Conservation (phyloP, 2,329 filamentous ascomycete genomes). For the Cryphonectria nitschkei region DNA sequence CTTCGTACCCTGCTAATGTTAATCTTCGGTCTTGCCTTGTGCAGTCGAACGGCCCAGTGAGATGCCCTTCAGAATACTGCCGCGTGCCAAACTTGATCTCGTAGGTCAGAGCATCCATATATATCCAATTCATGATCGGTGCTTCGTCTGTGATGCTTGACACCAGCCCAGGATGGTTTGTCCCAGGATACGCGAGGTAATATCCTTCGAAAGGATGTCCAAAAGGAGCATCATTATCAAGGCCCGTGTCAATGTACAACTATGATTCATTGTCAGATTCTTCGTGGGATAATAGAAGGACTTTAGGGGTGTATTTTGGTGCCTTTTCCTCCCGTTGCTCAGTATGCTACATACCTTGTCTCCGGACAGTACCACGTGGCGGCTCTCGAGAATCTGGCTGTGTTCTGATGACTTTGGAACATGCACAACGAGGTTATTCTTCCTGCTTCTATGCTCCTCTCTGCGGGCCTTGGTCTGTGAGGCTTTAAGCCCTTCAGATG, state of each 20-base stretch:
- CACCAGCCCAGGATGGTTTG: constrained; percentile 48
- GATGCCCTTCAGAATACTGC: constrained; percentile 45
- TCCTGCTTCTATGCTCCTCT: constrained; percentile 51
- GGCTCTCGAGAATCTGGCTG: constrained; percentile 47
- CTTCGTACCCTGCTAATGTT: constrained; percentile 53
- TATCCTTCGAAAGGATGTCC: constrained; percentile 61
- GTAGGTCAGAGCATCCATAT: constrained; percentile 49
- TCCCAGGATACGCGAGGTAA: constrained; percentile 60
- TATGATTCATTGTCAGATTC: constrained; percentile 31
- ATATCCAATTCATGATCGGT: constrained; percentile 55
- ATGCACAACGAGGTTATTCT: constrained; percentile 51
- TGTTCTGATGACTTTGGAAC: constrained; percentile 50
- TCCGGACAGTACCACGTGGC: constrained; percentile 49
- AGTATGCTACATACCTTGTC: constrained; percentile 39
- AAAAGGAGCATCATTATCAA: constrained; percentile 34
- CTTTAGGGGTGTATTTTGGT: not conserved
- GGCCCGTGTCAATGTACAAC: constrained; percentile 51
- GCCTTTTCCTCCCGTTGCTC: not conserved
- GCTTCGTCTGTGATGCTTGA: constrained; percentile 52
- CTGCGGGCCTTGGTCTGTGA: constrained; percentile 48
- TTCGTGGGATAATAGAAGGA: not conserved
- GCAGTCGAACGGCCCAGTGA: constrained; percentile 55
- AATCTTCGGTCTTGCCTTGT: constrained; percentile 56
- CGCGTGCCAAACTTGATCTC: constrained; percentile 52
- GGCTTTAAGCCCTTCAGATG: constrained; percentile 51